Conservation (phyloP, 345 rosid genomes). For the Psidium guajava region DNA sequence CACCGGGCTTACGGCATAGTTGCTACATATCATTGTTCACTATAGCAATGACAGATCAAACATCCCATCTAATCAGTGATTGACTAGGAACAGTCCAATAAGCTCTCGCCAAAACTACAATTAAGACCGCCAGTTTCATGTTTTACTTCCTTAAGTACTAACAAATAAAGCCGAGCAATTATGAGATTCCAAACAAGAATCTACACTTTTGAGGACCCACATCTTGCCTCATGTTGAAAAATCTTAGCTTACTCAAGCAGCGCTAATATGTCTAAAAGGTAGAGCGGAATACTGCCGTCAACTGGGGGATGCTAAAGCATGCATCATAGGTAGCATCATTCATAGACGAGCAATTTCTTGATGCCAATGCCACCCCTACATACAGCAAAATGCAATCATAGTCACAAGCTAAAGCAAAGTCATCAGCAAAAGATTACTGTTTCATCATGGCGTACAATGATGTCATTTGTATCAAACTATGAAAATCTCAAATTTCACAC, state of each 20-base stretch:
- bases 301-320: background rate
- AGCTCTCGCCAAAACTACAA: background rate
- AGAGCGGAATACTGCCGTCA: background rate
- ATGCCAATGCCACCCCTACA: background rate
- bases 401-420: background rate
- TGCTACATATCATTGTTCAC: background rate
- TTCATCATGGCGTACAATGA: background rate
- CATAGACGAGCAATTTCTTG: background rate
- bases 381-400: background rate
- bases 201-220: background rate
- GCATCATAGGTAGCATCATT: background rate
- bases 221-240: background rate
- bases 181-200: background rate
- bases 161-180: background rate
- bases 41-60: background rate
- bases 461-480: background rate
- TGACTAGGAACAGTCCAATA: background rate
- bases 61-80: background rate
- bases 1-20: background rate
- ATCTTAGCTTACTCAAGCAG: background rate
- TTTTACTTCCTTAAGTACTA: background rate
- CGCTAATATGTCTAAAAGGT: background rate
- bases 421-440: background rate
- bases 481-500: background rate
- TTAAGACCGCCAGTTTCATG: background rate